These are phyloP conservation scores for Clonostachys solani DNA, from an alignment of 2,329 filamentous ascomycete species.

Conservation along the genomic window DNA sequence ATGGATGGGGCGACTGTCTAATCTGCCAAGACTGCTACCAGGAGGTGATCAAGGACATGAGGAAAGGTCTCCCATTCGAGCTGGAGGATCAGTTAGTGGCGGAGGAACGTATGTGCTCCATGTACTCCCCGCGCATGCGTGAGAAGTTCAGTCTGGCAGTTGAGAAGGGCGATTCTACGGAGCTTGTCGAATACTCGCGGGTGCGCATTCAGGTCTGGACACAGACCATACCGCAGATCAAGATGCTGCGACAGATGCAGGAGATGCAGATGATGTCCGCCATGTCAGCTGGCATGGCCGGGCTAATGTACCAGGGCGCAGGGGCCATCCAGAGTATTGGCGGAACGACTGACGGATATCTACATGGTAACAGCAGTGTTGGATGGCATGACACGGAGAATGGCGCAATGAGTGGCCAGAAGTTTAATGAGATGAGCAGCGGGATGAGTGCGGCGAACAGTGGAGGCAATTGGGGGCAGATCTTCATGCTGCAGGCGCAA, in stretches of 20 bases:
- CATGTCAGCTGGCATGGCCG: constrained; percentile 22
- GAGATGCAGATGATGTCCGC: constrained; percentile 21
- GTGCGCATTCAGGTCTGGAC: constrained; percentile 14
- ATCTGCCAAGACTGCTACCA: constrained; percentile 27
- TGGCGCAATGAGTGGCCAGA: constrained; percentile 23
- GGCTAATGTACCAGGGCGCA: constrained; percentile 25
- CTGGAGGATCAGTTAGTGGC: constrained; percentile 16
- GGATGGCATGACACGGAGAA: constrained; percentile 28
- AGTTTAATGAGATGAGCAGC: constrained; percentile 22
- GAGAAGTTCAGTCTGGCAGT: constrained; percentile 15
- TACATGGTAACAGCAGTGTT: constrained; percentile 24
- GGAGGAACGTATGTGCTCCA: constrained; percentile 21
- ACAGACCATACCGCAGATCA: constrained; percentile 19
- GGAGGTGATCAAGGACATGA: constrained; percentile 14
- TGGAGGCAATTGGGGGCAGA: background rate
- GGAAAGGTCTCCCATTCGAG: constrained; percentile 13
- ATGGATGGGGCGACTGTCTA: constrained; percentile 23
- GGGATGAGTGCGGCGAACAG: constrained; percentile 12
- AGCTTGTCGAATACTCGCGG: constrained; percentile 9
- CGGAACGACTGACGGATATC: constrained; percentile 18
- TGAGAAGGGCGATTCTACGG: constrained; percentile 16
- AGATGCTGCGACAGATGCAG: constrained; percentile 18
- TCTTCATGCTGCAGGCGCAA: background rate
- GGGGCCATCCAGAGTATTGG: constrained; percentile 16
- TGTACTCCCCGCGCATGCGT: constrained; percentile 33